These are phyloP conservation scores for Smallanthus sonchifolius DNA, from an alignment of 129 eudicot genomes.

Conservation along the genomic window DNA sequence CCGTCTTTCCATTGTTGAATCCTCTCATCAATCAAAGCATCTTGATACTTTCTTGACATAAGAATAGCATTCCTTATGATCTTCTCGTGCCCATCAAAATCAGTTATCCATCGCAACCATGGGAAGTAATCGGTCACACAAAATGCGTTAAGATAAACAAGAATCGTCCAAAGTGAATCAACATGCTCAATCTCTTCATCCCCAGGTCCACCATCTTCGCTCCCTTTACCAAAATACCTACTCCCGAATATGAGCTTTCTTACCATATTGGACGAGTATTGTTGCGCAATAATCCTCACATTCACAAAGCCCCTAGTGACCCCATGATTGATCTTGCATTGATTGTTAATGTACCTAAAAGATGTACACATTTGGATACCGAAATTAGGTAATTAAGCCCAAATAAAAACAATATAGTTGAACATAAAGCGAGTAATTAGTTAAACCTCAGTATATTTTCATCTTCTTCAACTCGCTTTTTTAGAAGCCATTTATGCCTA, in stretches of 20 bases:
- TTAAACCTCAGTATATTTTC: not conserved
- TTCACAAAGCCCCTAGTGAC: not conserved
- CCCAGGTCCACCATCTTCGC: not conserved
- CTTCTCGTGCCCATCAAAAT: conserved; percentile 1
- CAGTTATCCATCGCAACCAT: not conserved
- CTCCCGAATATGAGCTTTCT: not conserved
- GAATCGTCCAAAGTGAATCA: not conserved
- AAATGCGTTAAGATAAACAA: not conserved
- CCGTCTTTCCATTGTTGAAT: not conserved
- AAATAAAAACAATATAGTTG: too few relatives aligned
- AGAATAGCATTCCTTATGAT: not conserved
- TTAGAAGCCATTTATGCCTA: not conserved
- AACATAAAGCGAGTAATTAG: too few relatives aligned
- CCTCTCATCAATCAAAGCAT: not conserved
- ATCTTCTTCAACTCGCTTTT: not conserved
- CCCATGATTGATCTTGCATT: not conserved
- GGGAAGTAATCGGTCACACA: not conserved
- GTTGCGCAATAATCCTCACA: not conserved
- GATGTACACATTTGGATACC: not conserved
- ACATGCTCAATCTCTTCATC: not conserved
- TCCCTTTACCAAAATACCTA: not conserved
- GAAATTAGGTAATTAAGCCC: not conserved
- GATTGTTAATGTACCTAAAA: not conserved
- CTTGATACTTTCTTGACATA: not conserved
- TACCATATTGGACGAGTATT: not conserved